A percentile compares a stretch with the other conserved stretches of the same genome.
phyloP scores from a whole-genome alignment of 2,329 filamentous ascomycete genomes.

The Penicillium frequentans region DNA sequence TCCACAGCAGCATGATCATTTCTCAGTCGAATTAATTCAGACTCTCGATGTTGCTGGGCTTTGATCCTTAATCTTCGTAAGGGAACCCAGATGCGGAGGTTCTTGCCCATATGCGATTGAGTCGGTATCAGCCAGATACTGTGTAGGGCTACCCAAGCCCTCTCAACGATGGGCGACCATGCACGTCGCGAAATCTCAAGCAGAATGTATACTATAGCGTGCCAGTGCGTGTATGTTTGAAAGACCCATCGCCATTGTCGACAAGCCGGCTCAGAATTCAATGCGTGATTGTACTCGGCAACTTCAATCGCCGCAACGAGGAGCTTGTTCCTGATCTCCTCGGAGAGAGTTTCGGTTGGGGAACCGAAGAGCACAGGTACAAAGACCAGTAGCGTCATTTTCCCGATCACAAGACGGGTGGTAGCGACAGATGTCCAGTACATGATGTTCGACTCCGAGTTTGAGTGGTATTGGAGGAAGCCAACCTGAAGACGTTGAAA shows the following conservation, averaged over 20 bases:
- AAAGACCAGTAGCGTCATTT: slow-evolving; percentile 52
- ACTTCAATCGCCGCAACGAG: slow-evolving; percentile 43
- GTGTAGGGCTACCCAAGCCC: slow-evolving; percentile 51
- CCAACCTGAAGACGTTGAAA: slow-evolving; percentile 44
- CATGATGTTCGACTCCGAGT: slow-evolving; percentile 41
- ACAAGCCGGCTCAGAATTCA: slow-evolving; percentile 53
- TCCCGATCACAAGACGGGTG: slow-evolving; percentile 40
- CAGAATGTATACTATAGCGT: slow-evolving; percentile 58
- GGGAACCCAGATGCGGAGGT: slow-evolving; percentile 36
- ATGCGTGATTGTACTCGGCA: slow-evolving; percentile 52
- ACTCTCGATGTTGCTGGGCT: slow-evolving; percentile 31
- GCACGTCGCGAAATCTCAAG: slow-evolving; percentile 51
- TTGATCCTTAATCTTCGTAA: slow-evolving; percentile 33
- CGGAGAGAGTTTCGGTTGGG: slow-evolving; percentile 32
- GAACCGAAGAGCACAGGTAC: slow-evolving; percentile 51
- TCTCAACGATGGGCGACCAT: slow-evolving; percentile 49
- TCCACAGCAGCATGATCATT: slow-evolving; percentile 24
- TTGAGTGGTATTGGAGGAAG: slow-evolving; percentile 44
- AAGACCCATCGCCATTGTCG: slow-evolving; percentile 60
- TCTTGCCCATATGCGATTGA: slow-evolving; percentile 30
- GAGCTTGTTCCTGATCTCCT: slow-evolving; percentile 37
- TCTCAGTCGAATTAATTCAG: slow-evolving; percentile 32
- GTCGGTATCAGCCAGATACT: slow-evolving; percentile 42
- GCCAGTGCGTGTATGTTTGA: slow-evolving; percentile 61
- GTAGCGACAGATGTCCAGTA: slow-evolving; percentile 53